phyloP scores from a whole-genome alignment of 169 alveolate species.

The Blepharisma undulans region DNA sequence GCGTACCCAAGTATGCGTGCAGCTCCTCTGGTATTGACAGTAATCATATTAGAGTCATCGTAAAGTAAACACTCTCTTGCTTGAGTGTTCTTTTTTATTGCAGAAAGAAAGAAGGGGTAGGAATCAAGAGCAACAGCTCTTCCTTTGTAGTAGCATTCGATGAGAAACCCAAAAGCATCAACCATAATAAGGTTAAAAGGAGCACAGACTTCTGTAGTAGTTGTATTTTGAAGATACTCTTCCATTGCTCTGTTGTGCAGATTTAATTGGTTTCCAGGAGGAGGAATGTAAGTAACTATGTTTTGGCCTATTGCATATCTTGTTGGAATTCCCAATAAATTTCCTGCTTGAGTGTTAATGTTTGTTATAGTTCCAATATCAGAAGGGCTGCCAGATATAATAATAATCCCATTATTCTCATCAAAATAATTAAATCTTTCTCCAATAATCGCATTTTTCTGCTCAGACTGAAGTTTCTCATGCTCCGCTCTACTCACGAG shows the following conservation, averaged over 20 bases:
- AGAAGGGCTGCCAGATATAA: background rate
- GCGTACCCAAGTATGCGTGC: constrained; percentile 9
- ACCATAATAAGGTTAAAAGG: background rate
- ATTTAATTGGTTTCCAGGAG: background rate
- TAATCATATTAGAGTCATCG: background rate
- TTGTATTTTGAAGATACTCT: background rate
- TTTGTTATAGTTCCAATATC: background rate
- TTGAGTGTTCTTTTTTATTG: background rate
- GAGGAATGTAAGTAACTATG: background rate
- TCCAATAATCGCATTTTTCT: background rate
- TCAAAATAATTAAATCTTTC: constrained; percentile 33
- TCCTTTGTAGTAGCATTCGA: constrained; percentile 6
- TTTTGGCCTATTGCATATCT: background rate
- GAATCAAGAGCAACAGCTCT: background rate
- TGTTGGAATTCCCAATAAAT: background rate
- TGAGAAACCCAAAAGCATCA: constrained; percentile 6
- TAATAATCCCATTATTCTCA: background rate
- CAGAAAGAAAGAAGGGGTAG: constrained; percentile 17
- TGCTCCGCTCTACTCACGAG: constrained; percentile 19
- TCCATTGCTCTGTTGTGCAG: background rate
- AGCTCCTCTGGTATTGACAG: background rate
- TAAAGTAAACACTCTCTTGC: background rate
- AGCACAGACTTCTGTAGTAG: background rate
- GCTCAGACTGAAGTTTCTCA: background rate
- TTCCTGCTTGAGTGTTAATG: constrained; percentile 6